phyloP scores from a whole-genome alignment of 495 filamentous ascomycete genomes.

The Hyaloscypha hepaticicola region DNA sequence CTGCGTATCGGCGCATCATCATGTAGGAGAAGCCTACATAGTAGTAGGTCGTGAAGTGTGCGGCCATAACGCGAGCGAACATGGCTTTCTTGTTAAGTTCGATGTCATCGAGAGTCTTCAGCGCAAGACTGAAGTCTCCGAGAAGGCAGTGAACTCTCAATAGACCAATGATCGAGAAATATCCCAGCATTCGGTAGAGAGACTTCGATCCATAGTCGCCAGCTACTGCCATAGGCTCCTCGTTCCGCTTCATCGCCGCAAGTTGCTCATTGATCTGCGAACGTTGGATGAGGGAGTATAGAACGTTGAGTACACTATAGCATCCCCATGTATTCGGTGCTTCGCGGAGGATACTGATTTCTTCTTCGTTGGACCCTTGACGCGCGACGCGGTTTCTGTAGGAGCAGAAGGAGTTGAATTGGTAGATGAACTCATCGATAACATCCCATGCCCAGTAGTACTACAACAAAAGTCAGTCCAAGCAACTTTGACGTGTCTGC shows the following conservation, averaged over 20 bases:
- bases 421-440: slow-evolving; percentile 99
- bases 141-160: slow-evolving; percentile 94
- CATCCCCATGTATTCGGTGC: slow-evolving; percentile 99
- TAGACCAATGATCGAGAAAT: slow-evolving; percentile 98
- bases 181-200: slow-evolving; percentile 96
- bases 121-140: slow-evolving; percentile 94
- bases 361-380: slow-evolving; percentile 81
- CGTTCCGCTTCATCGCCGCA: slow-evolving; percentile 86
- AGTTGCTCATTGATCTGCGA: slow-evolving; percentile 98
- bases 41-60: slow-evolving; percentile 99
- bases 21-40: slow-evolving; percentile 99
- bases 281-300: slow-evolving; percentile 97
- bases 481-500: slow-evolving; percentile 3
- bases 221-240: slow-evolving; percentile 80
- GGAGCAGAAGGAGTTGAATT: slow-evolving; percentile 98
- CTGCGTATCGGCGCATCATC: slow-evolving; percentile 99
- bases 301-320: slow-evolving; percentile 98
- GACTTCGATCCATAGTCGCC: slow-evolving; percentile 93
- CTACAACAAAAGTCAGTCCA: slow-evolving; percentile 44
- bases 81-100: slow-evolving; percentile 99
- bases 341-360: slow-evolving; percentile 85
- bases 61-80: slow-evolving; percentile 99
- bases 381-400: slow-evolving; percentile 90
- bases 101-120: slow-evolving; percentile 98
- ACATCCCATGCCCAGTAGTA: slow-evolving; percentile 99